Evolutionary conservation across 805 yeast genomes (phyloP).

Genomic region (Myxozyma nipponensis): DNA sequence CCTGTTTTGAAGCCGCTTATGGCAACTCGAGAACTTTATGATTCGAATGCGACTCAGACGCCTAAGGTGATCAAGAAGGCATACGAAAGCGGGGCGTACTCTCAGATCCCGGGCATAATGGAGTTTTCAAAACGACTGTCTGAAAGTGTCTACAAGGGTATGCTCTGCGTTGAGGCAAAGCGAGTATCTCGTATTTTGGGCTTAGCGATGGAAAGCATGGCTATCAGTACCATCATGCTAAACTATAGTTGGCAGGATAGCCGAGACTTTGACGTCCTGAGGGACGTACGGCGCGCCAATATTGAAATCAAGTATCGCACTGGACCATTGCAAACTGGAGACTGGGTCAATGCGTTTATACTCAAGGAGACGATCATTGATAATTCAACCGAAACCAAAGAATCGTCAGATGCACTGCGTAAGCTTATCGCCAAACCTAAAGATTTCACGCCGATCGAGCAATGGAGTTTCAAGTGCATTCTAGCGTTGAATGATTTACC

Average conservation of each 20-base stretch:
- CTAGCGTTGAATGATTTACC: slow-evolving; percentile 16
- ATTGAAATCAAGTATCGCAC: slow-evolving; percentile 29
- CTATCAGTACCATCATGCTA: slow-evolving; percentile 6
- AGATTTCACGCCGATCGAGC: slow-evolving; percentile 40
- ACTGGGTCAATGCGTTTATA: slow-evolving; percentile 40
- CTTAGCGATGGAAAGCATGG: slow-evolving; percentile 33
- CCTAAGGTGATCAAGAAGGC: slow-evolving; percentile 52
- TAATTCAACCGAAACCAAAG: slow-evolving; percentile 31
- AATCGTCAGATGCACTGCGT: slow-evolving; percentile 28
- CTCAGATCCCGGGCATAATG: slow-evolving; percentile 63
- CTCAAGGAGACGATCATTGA: slow-evolving; percentile 44
- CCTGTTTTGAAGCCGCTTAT: slow-evolving; percentile 44
- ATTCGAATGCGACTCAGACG: slow-evolving; percentile 43
- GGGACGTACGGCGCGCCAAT: slow-evolving; percentile 40
- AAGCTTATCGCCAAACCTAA: background rate
- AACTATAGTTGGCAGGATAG: slow-evolving; percentile 44
- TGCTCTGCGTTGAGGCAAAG: slow-evolving; percentile 34
- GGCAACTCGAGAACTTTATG: slow-evolving; percentile 49
- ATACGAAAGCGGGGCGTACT: slow-evolving; percentile 56
- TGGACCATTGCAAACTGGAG: slow-evolving; percentile 32
- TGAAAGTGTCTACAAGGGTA: slow-evolving; percentile 48
- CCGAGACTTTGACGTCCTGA: slow-evolving; percentile 54
- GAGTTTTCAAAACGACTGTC: slow-evolving; percentile 53
- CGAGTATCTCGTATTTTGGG: slow-evolving; percentile 33
- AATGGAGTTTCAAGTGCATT: slow-evolving; percentile 36